Evolutionary conservation across 352 stramenopile genomes (phyloP).

Genomic region (Pilasporangium apinafurcum): DNA sequence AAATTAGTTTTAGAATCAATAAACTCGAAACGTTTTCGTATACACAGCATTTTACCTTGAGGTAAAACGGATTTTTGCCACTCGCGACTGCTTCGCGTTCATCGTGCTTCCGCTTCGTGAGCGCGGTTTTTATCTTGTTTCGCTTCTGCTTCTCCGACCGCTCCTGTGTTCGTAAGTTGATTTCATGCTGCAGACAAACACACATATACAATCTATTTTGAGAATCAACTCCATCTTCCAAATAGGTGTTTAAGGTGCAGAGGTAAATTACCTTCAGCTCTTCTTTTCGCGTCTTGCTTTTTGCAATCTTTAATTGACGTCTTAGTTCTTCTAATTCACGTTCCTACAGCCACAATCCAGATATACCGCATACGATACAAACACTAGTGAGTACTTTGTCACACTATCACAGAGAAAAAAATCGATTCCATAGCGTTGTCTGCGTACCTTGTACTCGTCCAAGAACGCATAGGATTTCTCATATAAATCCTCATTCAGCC

Average conservation of each 20-base stretch:
- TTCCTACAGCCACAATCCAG: conserved; percentile 32
- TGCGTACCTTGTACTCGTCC: conserved; percentile 75
- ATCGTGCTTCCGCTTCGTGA: conserved; percentile 79
- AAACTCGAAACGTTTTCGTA: background rate
- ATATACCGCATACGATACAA: background rate
- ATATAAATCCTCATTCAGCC: conserved; percentile 87
- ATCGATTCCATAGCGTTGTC: background rate
- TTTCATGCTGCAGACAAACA: conserved; percentile 34
- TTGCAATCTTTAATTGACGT: conserved; percentile 64
- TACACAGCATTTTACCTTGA: conserved; percentile 43
- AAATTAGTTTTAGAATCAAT: background rate
- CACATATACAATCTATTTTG: background rate
- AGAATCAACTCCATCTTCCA: too few relatives aligned
- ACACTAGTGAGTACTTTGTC: background rate
- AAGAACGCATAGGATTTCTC: conserved; percentile 87
- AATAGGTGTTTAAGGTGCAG: too few relatives aligned
- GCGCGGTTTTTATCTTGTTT: conserved; percentile 55
- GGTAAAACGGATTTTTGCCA: conserved; percentile 89
- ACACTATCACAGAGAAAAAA: background rate
- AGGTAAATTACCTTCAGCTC: conserved; percentile 76
- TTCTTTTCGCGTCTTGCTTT: conserved; percentile 61
- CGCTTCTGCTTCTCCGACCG: conserved; percentile 69
- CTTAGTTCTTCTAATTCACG: conserved; percentile 81
- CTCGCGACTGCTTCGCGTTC: conserved; percentile 85
- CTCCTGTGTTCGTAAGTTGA: conserved; percentile 63